Evolutionary conservation across 1,139 yeast species (phyloP).

Genomic region (Yamadazyma mexicana): DNA sequence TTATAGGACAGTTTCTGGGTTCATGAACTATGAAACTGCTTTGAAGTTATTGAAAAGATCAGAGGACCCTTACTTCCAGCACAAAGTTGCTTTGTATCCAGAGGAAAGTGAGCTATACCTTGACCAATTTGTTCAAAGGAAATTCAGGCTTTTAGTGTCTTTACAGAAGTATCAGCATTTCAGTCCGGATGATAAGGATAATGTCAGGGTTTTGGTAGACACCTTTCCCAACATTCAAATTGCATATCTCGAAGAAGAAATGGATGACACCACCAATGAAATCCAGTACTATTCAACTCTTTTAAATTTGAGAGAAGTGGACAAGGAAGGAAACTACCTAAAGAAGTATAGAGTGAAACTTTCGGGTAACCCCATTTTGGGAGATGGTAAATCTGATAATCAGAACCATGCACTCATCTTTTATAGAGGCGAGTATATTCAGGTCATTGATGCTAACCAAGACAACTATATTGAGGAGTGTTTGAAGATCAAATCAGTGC

Average conservation of each 20-base stretch:
- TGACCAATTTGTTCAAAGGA: slow-evolving; percentile 57
- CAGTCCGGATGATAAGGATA: slow-evolving; percentile 49
- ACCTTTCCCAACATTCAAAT: slow-evolving; percentile 64
- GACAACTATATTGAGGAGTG: slow-evolving; percentile 88
- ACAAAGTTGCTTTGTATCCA: slow-evolving; percentile 13
- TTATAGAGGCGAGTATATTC: slow-evolving; percentile 84
- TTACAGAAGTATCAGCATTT: slow-evolving; percentile 66
- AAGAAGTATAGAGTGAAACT: slow-evolving; percentile 58
- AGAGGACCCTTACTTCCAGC: slow-evolving; percentile 51
- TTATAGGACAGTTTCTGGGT: slow-evolving; percentile 76
- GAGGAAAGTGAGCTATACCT: slow-evolving; percentile 41
- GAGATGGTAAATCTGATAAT: slow-evolving; percentile 89
- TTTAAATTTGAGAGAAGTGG: slow-evolving; percentile 49
- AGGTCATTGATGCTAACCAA: slow-evolving; percentile 85
- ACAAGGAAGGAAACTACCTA: slow-evolving; percentile 39
- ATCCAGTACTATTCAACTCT: slow-evolving; percentile 58
- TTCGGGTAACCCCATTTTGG: slow-evolving; percentile 85
- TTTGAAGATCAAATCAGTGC: slow-evolving; percentile 70
- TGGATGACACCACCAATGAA: slow-evolving; percentile 28
- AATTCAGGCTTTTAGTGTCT: slow-evolving; percentile 67
- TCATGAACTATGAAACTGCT: slow-evolving; percentile 69
- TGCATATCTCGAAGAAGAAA: slow-evolving; percentile 57
- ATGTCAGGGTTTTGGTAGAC: slow-evolving; percentile 55
- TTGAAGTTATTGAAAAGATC: slow-evolving; percentile 62
- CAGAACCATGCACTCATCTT: slow-evolving; percentile 78